Evolutionary conservation across 2,329 filamentous ascomycete genomes (phyloP).

Genomic region (Verticillium albo-atrum): DNA sequence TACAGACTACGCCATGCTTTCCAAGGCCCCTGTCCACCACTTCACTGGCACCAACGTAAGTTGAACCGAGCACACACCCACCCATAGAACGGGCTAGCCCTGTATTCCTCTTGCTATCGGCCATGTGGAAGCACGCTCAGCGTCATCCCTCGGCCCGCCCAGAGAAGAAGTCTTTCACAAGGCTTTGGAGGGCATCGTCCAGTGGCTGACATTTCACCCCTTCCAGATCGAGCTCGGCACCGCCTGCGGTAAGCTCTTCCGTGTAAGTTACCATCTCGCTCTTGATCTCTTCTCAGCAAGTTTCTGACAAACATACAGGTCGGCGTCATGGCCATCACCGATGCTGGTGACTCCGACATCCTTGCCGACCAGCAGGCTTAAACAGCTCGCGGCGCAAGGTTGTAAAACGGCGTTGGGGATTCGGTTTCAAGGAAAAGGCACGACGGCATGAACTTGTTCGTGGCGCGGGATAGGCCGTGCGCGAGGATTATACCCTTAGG

Average conservation of each 20-base stretch:
- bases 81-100: not conserved
- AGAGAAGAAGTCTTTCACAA: slow-evolving; percentile 78
- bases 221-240: slow-evolving; percentile 94
- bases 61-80: slow-evolving; percentile 25
- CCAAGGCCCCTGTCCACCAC: slow-evolving; percentile 95
- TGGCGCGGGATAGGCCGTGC: not conserved
- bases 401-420: slow-evolving; percentile 39
- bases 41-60: slow-evolving; percentile 99
- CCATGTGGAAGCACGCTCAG: slow-evolving; percentile 7
- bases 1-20: slow-evolving; percentile 74
- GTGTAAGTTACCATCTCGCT: not conserved
- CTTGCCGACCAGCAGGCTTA: slow-evolving; percentile 71
- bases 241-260: slow-evolving; percentile 85
- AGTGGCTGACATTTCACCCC: slow-evolving; percentile 49
- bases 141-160: slow-evolving; percentile 52
- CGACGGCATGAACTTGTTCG: not conserved
- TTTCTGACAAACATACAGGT: not conserved
- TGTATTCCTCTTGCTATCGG: slow-evolving; percentile 9
- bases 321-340: slow-evolving; percentile 92
- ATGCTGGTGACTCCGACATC: slow-evolving; percentile 98
- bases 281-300: not conserved
- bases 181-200: slow-evolving; percentile 84
- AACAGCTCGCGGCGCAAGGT: slow-evolving; percentile 15
- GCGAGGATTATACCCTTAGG: not conserved
- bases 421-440: slow-evolving; percentile 8